Conservation (phyloP, 805 yeast genomes). For the Saccharomycodes ludwigii region DNA sequence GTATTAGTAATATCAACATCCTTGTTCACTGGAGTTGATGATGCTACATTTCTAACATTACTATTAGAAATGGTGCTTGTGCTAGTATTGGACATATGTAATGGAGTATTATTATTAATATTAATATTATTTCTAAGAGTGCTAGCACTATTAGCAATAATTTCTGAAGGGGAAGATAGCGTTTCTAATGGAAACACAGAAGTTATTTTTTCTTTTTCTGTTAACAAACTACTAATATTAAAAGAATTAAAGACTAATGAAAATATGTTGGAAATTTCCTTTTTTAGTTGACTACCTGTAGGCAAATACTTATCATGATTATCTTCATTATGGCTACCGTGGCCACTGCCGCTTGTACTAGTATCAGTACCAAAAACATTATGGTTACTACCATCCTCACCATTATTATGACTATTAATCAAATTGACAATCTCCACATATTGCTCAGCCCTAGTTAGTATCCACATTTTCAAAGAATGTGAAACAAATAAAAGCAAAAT, state of each 20-base stretch:
- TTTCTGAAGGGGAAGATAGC: too few relatives aligned
- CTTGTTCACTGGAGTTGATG: too few relatives aligned
- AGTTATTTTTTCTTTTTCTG: too few relatives aligned
- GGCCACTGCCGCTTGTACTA: slow-evolving; percentile 7
- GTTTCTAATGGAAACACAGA: too few relatives aligned
- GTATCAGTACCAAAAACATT: slow-evolving; percentile 9
- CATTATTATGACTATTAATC: slow-evolving; percentile 3
- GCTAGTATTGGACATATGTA: too few relatives aligned
- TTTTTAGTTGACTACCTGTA: slow-evolving; percentile 2
- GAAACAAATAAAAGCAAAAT: slow-evolving; percentile 33
- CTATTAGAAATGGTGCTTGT: too few relatives aligned
- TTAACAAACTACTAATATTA: slow-evolving; percentile 4
- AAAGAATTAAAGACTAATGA: slow-evolving; percentile 3
- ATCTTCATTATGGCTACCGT: slow-evolving; percentile 9
- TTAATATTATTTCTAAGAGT: too few relatives aligned
- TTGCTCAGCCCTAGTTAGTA: slow-evolving; percentile 35
- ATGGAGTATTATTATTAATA: too few relatives aligned
- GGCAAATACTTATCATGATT: slow-evolving; percentile 3
- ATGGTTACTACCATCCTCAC: slow-evolving; percentile 7
- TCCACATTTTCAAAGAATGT: slow-evolving; percentile 38
- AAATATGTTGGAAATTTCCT: slow-evolving; percentile 3
- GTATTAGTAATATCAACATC: too few relatives aligned
- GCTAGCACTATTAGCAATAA: too few relatives aligned
- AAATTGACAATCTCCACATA: slow-evolving; percentile 19
- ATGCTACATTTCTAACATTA: too few relatives aligned